These are phyloP conservation scores for Arthrobotrys musiformis DNA, from an alignment of 2,329 filamentous ascomycete species.

Conservation along the genomic window DNA sequence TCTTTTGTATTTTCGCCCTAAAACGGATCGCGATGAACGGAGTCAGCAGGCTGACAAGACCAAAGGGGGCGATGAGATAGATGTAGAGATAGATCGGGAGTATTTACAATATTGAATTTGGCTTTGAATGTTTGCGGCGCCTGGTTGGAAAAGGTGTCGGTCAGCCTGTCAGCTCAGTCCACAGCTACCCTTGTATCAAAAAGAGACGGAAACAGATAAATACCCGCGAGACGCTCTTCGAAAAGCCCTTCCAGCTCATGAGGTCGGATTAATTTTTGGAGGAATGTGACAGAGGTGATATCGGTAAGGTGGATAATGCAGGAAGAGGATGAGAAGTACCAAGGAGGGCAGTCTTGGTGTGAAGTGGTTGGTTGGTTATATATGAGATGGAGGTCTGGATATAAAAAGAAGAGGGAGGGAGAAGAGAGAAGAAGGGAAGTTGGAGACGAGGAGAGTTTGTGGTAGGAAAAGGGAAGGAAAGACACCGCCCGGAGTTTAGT, in stretches of 20 bases:
- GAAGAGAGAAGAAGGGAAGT: slow-evolving; percentile 25
- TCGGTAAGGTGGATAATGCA: no score
- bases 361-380: not conserved
- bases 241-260: slow-evolving; percentile 98
- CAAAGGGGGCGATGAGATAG: slow-evolving; percentile 10
- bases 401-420: not conserved
- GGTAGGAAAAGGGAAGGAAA: slow-evolving; percentile 24
- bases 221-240: slow-evolving; percentile 88
- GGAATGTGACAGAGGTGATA: no score
- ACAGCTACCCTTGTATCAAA: slow-evolving; percentile 59
- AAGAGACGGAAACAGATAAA: slow-evolving; percentile 27
- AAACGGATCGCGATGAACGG: not conserved
- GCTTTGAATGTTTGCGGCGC: slow-evolving; percentile 91
- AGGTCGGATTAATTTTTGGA: slow-evolving; percentile 36
- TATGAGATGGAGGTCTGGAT: not conserved
- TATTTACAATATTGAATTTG: slow-evolving; percentile 81
- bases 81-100: no score
- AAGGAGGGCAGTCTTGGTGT: no score
- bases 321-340: slow-evolving; percentile 5
- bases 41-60: not conserved
- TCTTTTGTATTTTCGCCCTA: slow-evolving; percentile 91
- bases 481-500: slow-evolving; percentile 20
- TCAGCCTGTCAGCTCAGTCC: slow-evolving; percentile 40
- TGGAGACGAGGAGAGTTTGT: slow-evolving; percentile 5
- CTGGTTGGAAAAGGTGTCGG: slow-evolving; percentile 64